These are phyloP conservation scores for Trichothecium sympodiale DNA, from an alignment of 2,329 filamentous ascomycete species.

Conservation along the genomic window DNA sequence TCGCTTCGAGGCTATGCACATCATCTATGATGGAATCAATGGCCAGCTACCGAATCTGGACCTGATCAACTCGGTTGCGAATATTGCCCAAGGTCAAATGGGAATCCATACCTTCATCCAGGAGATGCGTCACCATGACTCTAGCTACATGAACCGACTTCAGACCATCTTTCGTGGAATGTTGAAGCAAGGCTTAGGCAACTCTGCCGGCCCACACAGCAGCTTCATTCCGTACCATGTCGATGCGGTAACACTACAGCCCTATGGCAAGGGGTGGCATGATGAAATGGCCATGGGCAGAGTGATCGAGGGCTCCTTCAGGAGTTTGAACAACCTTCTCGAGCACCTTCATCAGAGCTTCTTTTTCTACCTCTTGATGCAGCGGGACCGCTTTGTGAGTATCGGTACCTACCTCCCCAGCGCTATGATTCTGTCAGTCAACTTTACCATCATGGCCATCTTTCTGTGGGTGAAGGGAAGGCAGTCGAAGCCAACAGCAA, in stretches of 20 bases:
- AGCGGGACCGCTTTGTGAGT: constrained; percentile 85
- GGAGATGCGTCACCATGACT: constrained; percentile 73
- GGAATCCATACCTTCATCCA: constrained; percentile 76
- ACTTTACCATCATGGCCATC: constrained; percentile 93
- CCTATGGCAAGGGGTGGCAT: constrained; percentile 86
- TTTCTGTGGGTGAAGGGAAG: constrained; percentile 77
- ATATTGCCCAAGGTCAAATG: constrained; percentile 85
- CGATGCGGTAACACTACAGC: constrained; percentile 86
- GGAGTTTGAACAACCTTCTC: constrained; percentile 89
- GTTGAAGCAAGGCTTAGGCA: constrained; percentile 80
- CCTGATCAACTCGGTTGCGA: constrained; percentile 85
- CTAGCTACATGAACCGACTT: constrained; percentile 71
- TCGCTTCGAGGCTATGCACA: constrained; percentile 77
- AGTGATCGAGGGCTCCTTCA: constrained; percentile 79
- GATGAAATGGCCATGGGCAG: constrained; percentile 94
- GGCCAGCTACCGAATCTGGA: constrained; percentile 93
- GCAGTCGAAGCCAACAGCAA: constrained; percentile 6
- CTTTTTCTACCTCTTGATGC: constrained; percentile 96
- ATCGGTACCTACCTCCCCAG: constrained; percentile 95
- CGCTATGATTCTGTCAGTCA: constrained; percentile 92
- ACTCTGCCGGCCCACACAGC: constrained; percentile 83
- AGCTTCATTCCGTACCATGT: constrained; percentile 97
- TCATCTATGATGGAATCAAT: constrained; percentile 92
- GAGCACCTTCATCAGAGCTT: constrained; percentile 98
- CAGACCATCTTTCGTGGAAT: constrained; percentile 86